Evolutionary conservation across 345 rosid genomes (phyloP).

Genomic region (Bruguiera sexangula): DNA sequence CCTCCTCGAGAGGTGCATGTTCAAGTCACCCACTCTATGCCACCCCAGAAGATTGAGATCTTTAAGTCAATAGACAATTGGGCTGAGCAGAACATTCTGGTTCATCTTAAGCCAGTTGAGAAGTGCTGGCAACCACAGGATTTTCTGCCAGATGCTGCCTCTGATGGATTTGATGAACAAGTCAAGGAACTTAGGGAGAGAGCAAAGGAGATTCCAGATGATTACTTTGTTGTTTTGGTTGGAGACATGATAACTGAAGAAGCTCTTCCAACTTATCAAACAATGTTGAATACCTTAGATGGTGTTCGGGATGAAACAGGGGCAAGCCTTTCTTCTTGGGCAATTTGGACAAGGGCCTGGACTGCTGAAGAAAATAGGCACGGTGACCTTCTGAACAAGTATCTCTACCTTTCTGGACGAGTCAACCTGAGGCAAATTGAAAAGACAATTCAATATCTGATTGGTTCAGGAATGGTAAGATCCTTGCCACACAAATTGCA

Average conservation of each 20-base stretch:
- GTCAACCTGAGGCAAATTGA: constrained; percentile 62
- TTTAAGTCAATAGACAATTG: constrained; percentile 25
- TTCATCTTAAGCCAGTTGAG: constrained; percentile 28
- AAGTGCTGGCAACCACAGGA: constrained; percentile 35
- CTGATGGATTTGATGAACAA: constrained; percentile 24
- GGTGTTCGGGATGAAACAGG: constrained; percentile 34
- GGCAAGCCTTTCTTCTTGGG: constrained; percentile 39
- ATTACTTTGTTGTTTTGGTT: constrained; percentile 30
- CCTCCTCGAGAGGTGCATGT: constrained; percentile 21
- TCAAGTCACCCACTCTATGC: constrained; percentile 21
- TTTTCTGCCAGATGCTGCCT: constrained; percentile 25
- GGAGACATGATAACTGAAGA: constrained; percentile 32
- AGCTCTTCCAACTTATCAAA: constrained; percentile 32
- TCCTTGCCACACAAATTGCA: not conserved
- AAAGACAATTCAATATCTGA: constrained; percentile 63
- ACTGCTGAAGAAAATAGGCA: constrained; percentile 69
- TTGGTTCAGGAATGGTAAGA: constrained; percentile 67
- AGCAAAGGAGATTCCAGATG: constrained; percentile 31
- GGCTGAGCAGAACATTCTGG: constrained; percentile 22
- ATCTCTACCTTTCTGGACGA: constrained; percentile 59
- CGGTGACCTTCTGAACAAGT: constrained; percentile 61
- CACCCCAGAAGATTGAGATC: constrained; percentile 24
- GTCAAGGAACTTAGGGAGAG: constrained; percentile 27
- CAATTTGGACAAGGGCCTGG: constrained; percentile 65
- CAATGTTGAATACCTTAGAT: constrained; percentile 23